Evolutionary conservation across 441 rosid genomes (phyloP), one percentile per base, ranked within the genome.

Genomic region (Euphorbia celastroides): DNA sequence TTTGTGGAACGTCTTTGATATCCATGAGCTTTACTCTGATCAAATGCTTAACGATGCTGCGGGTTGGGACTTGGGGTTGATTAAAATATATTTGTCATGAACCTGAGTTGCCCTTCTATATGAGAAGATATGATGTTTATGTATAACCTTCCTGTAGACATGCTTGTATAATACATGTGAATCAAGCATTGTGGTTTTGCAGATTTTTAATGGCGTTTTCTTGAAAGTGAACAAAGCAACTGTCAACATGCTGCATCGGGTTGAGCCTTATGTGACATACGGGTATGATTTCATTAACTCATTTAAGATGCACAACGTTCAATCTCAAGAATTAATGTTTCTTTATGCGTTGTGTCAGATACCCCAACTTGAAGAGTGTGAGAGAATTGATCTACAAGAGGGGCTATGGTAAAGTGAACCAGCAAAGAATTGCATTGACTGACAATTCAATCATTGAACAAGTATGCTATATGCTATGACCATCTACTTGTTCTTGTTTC

Each of bases 181-280:
- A 22, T 60, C 36, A 19, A 60, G 11, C 19, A 34, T 60, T 12
- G 48, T 60, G 26, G 64, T 60, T 60, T 34, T 20, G 19, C 77
- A 85, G 92, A 87, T 84, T 6, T 84, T 84, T 34, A 89, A 89
- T 69, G 96, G 97, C 11, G 97, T 89, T 16, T 86, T 91, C 70
- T 81, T 91, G 48, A 91, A 89, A 74, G 97, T 91, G 12, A 91
- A 84, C 86, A 83, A 86, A 57, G 92, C 97, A 23, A 88, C 97
- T 2, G 44, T 88, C 71, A 91, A 89, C 71, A 89, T 89, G 97
- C 86, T 91, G 62, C 93, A 82, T 67, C 77, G 88, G 76, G 94
- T 91, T 65, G 96, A 87, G 52, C 97, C 93, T 11, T 91, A 82
- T 79, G 96, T 91, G 65, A 89, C 97, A 1, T 91, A 78, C 42